Conservation (phyloP, 148 eudicot genomes). For the Euryodendron excelsum region DNA sequence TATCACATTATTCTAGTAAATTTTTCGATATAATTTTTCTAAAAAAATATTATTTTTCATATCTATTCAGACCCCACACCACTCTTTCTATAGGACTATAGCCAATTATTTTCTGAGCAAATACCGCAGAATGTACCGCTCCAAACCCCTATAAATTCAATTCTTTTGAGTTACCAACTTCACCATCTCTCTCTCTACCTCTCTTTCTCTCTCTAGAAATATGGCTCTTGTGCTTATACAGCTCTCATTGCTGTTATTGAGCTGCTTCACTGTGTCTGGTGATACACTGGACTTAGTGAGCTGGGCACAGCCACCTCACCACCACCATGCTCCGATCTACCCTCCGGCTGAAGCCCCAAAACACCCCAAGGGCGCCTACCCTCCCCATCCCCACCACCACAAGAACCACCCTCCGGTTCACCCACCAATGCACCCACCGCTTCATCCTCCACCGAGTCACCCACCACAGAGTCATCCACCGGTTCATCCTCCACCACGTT, state of each 20-base stretch:
- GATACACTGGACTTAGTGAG: not conserved
- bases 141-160: slow-evolving; percentile 19
- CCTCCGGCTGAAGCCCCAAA: slow-evolving; percentile 13
- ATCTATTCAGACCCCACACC: too few relatives aligned
- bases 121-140: too few relatives aligned
- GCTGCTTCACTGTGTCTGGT: not conserved
- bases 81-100: too few relatives aligned
- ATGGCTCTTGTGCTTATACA: not conserved
- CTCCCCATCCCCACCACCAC: not conserved
- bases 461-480: slow-evolving; percentile 3
- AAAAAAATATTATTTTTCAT: too few relatives aligned
- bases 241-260: slow-evolving; percentile 5
- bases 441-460: slow-evolving; percentile 12
- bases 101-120: too few relatives aligned
- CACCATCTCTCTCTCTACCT: not conserved
- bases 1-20: too few relatives aligned
- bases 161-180: not conserved
- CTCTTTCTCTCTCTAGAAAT: not conserved
- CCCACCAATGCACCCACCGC: not conserved
- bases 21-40: too few relatives aligned
- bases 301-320: not conserved
- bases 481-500: slow-evolving; percentile 15
- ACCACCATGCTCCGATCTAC: slow-evolving; percentile 10
- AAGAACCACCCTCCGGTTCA: not conserved
- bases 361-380: slow-evolving; percentile 1